Conservation (phyloP, 768 basidiomycete species). For the Amanita pseudoporphyria region DNA sequence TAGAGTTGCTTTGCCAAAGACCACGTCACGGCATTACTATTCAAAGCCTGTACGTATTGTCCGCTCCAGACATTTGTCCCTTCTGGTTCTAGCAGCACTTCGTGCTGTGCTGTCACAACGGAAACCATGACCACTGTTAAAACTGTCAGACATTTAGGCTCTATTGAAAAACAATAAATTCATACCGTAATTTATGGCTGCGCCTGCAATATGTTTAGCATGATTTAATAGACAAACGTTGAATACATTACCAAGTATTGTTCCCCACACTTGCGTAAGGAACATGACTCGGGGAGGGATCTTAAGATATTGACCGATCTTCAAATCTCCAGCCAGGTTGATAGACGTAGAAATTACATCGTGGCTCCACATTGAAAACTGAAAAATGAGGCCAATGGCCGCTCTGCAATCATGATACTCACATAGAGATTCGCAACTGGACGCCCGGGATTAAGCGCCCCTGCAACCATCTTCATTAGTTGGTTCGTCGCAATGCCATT, state of each 20-base stretch:
- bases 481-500: slow-evolving; percentile 51
- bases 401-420: slow-evolving; percentile 7
- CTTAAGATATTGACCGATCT: slow-evolving; percentile 64
- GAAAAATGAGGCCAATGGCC: background rate
- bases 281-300: slow-evolving; percentile 62
- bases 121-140: slow-evolving; percentile 47
- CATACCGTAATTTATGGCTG: slow-evolving; percentile 29
- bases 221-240: too few species aligned
- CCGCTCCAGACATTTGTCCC: slow-evolving; percentile 60
- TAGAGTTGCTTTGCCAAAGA: slow-evolving; percentile 52
- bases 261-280: slow-evolving; percentile 56
- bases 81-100: slow-evolving; percentile 37
- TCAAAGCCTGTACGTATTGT: slow-evolving; percentile 39
- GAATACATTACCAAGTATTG: slow-evolving; percentile 36
- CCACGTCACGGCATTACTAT: slow-evolving; percentile 56
- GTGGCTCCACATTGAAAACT: slow-evolving; percentile 66
- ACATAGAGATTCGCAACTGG: slow-evolving; percentile 67
- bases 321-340: slow-evolving; percentile 47
- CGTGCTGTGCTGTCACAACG: slow-evolving; percentile 41
- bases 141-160: background rate
- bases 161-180: background rate
- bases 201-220: slow-evolving; percentile 16
- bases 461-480: slow-evolving; percentile 58
- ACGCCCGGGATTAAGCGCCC: slow-evolving; percentile 48
- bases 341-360: slow-evolving; percentile 49